These are phyloP conservation scores for Cladosporium sp. DNA, from an alignment of 2,329 filamentous ascomycete species.

Conservation along the genomic window DNA sequence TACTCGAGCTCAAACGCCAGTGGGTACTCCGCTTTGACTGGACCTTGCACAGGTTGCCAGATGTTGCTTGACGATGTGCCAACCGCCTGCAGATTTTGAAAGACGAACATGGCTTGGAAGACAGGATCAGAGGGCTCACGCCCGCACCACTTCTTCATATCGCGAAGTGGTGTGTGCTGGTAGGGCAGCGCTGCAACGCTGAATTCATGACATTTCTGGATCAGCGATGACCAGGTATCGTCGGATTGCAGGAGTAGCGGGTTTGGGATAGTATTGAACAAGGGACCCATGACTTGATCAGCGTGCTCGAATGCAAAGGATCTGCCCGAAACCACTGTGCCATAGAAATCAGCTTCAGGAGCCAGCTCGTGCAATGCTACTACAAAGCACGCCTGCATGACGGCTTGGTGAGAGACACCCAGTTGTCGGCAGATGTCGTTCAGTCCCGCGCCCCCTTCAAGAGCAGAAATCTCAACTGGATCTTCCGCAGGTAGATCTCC, in stretches of 20 bases:
- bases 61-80: not conserved
- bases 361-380: conserved; percentile 55
- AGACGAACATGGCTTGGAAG: conserved; percentile 81
- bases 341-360: conserved; percentile 53
- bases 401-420: conserved; percentile 71
- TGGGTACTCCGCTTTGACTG: conserved; percentile 61
- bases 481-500: not conserved
- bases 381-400: conserved; percentile 73
- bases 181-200: conserved; percentile 65
- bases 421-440: conserved; percentile 52
- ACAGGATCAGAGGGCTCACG: conserved; percentile 52
- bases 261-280: conserved; percentile 88
- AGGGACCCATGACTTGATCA: conserved; percentile 68
- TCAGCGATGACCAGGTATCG: conserved; percentile 57
- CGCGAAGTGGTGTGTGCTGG: conserved; percentile 73
- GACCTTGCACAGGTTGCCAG: conserved; percentile 17
- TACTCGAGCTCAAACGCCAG: conserved; percentile 71
- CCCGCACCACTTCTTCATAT: conserved; percentile 75
- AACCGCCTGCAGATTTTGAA: conserved; percentile 47
- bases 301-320: conserved; percentile 63
- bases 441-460: conserved; percentile 3
- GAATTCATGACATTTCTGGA: conserved; percentile 65
- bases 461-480: not conserved
- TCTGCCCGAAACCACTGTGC: conserved; percentile 75
- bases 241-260: conserved; percentile 43